Base-by-base conservation (phyloP, 2,329 filamentous ascomycete genomes). In the Macrophomina pseudophaseolina region DNA sequence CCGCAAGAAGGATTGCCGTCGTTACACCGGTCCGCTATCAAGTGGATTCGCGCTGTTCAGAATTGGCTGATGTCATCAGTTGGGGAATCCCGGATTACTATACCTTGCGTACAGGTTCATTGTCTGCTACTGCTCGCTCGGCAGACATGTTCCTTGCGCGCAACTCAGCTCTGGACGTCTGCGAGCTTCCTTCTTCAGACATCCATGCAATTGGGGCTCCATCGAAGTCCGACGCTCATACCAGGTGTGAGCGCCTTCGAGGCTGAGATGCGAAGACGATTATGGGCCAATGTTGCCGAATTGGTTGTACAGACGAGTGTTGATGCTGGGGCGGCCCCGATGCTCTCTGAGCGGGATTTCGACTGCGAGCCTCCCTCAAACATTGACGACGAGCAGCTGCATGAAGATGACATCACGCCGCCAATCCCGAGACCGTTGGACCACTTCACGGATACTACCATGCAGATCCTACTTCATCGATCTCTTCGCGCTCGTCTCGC, bases 381-480 rank as follows among this genome's bases (percentile, higher is more conserved):
- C 28, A 48, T 70, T 23, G 68, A 69, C 11, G 72, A 75, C n/a
- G 65, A 70, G 11, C 70, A 74, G 54, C 67, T 76, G 30, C 58
- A 71, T 48, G 71, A 72, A 9, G 18, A 30, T 9, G 7, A 18
- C 2, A 4, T 11, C 3, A 4, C 9, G 9, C 9, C 48, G 23
- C 48, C 48, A 8, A 51, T 82, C 0, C 79, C 79, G 0, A 79
- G 76, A 16, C 77, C 79, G 0, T 70, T 77, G 1, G 68, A 71
- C 23, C 69, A 68, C 7, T 81, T 80, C 59, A 85, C 86, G 0
- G 80, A 85, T 51, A 84, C 82, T 65, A 85, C 85, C 0, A 74
- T 87, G 1, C 80, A 84, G 42, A 76, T 87, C 1, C 79, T 82
- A 1, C 72, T 85, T 0, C 69, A 81, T 18, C 78, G 77, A 54